A percentile compares a stretch with the other conserved stretches of the same genome.
phyloP scores from a whole-genome alignment of 208 protist species.

The Wallacemonas sp. region DNA sequence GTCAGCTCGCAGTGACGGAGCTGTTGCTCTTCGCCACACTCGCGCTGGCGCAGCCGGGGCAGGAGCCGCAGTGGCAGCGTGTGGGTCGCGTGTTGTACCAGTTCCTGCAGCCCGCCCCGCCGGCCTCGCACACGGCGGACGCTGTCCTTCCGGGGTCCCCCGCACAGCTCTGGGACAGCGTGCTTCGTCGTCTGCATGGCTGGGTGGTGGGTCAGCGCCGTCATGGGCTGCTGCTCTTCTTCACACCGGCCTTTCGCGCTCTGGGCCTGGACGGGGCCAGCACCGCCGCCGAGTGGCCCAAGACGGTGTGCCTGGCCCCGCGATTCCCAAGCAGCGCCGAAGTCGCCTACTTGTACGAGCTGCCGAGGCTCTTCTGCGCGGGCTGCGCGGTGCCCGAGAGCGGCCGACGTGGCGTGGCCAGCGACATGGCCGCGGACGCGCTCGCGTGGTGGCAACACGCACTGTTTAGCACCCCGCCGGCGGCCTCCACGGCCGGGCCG shows the following conservation, averaged over 20 bases:
- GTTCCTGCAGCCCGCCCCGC: neutral
- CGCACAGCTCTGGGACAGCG: slow-evolving; percentile 10
- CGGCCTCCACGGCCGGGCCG: too few species aligned
- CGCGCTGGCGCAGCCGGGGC: slow-evolving; percentile 19
- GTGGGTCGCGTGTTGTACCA: neutral
- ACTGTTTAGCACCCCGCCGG: too few species aligned
- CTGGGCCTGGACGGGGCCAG: slow-evolving; percentile 65
- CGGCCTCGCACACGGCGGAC: too few species aligned
- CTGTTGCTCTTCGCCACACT: slow-evolving; percentile 59
- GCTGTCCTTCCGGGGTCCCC: too few species aligned
- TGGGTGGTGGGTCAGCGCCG: slow-evolving; percentile 44
- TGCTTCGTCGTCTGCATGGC: slow-evolving; percentile 38
- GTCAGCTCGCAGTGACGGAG: slow-evolving; percentile 36
- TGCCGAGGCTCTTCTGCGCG: slow-evolving; percentile 26
- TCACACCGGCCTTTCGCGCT: slow-evolving; percentile 67
- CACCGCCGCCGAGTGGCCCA: slow-evolving; percentile 21
- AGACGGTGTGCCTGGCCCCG: slow-evolving; percentile 37
- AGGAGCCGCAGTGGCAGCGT: slow-evolving; percentile 10
- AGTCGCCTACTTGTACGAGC: slow-evolving; percentile 57
- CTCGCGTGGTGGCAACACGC: slow-evolving; percentile 24
- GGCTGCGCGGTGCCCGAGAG: slow-evolving; percentile 15
- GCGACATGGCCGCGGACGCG: slow-evolving; percentile 40
- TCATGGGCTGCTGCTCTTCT: slow-evolving; percentile 62
- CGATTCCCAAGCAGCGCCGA: slow-evolving; percentile 33
- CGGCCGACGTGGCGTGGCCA: slow-evolving; percentile 24